Percentiles rank a stretch among this genome's conserved stretches.
These are phyloP conservation scores for Trapa incisa DNA, from an alignment of 345 rosid species.

Conservation along the genomic window DNA sequence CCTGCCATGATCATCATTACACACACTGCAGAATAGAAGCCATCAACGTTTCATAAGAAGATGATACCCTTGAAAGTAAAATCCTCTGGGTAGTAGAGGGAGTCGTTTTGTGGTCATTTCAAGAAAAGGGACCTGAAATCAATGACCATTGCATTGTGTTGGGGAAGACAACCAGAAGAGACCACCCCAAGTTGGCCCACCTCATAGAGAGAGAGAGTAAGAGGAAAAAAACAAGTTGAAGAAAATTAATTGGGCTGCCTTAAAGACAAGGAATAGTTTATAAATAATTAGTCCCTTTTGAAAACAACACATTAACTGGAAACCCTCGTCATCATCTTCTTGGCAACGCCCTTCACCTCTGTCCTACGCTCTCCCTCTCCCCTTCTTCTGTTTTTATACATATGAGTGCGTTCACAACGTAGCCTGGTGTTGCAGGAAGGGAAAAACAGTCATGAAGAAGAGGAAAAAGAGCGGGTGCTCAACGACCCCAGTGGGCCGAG, in stretches of 20 bases:
- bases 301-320: constrained; percentile 4
- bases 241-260: too few relatives aligned
- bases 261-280: background rate
- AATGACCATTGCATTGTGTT: background rate
- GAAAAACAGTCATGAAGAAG: constrained; percentile 9
- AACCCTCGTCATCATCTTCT: constrained; percentile 15
- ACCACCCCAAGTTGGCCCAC: constrained; percentile 19
- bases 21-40: background rate
- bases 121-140: constrained; percentile 5
- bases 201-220: background rate
- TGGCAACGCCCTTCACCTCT: constrained; percentile 8
- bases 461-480: constrained; percentile 5
- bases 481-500: background rate
- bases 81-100: background rate
- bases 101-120: background rate
- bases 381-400: background rate
- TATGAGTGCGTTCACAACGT: background rate
- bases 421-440: background rate
- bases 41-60: background rate
- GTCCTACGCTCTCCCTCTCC: background rate
- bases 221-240: too few relatives aligned
- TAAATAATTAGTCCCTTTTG: background rate
- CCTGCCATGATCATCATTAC: background rate
- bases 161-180: constrained; percentile 12
- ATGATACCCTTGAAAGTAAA: background rate